Evolutionary conservation across 2,329 filamentous ascomycete species (phyloP), one percentile per base, ranked within the genome.

Genomic region (Ophiocordyceps unilateralis): DNA sequence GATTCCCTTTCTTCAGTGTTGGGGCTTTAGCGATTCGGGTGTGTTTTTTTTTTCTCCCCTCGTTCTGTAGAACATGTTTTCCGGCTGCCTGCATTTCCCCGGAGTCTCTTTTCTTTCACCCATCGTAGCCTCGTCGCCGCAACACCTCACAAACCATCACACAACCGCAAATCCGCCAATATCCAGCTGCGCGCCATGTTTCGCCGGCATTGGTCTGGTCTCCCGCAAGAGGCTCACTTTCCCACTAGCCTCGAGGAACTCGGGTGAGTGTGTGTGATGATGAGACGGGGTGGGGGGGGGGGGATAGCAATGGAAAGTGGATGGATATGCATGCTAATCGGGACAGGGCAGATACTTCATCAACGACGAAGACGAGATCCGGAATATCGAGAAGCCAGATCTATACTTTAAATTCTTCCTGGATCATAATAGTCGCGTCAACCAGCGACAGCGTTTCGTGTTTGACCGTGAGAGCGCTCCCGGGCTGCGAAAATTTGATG

Each of bases 391-490:
- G 20, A 65, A 85, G 30, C 78, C 81, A 0, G 69, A 80, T 23
- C 66, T 72, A 49, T 80, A 78, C 55, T 93, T 85, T 66, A 73
- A 83, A 50, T 94, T 72, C 67, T 80, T 77, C 56, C 60, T 83
- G 43, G 81, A 74, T 56, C 78, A 75, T 51, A 87, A 86, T 58
- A 66, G 74, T n/a, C 78, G 86, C 32, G 71, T 81, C 61, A 94
- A 94, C 57, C 72, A 81, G 36, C 68, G 81, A 19, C 84, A 86
- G 52, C 72, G 80, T 17, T 82, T 82, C 49, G 69, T 78, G 34
- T 77, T 93, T 60, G 81, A 93, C 52, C 62, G 85, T 84, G 23
- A 39, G 11, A n/a, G n/a, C n/a, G n/a, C n/a, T n/a, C n/a, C n/a
- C n/a, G n/a, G n/a, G n/a, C n/a, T n/a, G n/a, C n/a, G n/a, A 21